Evolutionary conservation across 805 yeast genomes (phyloP).

Genomic region (Scheffersomyces coipomensis): DNA sequence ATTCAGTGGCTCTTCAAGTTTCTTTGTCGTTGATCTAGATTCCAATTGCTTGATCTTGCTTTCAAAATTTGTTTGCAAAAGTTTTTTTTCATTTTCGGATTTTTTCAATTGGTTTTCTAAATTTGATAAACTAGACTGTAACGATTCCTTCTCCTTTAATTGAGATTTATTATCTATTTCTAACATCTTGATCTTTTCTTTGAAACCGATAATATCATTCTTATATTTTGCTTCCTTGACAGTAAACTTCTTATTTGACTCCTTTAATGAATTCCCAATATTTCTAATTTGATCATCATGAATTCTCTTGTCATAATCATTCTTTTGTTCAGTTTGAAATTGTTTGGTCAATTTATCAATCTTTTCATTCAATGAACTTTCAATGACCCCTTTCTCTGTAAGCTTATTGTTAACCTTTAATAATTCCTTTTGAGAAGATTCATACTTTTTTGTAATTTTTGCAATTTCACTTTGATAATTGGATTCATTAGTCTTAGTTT

Average conservation of each 20-base stretch:
- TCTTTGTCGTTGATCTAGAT: not conserved
- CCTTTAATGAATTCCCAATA: constrained; percentile 11
- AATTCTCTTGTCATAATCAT: constrained; percentile 17
- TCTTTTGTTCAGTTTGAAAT: constrained; percentile 13
- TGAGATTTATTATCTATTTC: constrained; percentile 26
- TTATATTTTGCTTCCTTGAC: constrained; percentile 2
- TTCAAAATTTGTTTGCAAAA: not conserved
- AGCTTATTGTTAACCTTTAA: constrained; percentile 8
- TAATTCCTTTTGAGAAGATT: not conserved
- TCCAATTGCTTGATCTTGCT: not conserved
- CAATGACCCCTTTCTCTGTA: constrained; percentile 11
- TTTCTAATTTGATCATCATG: constrained; percentile 19
- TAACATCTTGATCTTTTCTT: constrained; percentile 1
- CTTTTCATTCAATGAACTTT: constrained; percentile 14
- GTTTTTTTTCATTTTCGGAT: not conserved
- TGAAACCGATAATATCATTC: constrained; percentile 3
- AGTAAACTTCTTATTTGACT: constrained; percentile 1
- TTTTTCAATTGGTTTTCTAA: not conserved
- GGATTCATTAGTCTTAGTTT: not conserved
- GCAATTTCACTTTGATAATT: not conserved
- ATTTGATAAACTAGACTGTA: not conserved
- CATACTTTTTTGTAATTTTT: constrained; percentile 10
- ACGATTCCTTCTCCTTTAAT: constrained; percentile 17
- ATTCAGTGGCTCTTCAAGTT: not conserved
- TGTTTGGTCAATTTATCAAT: constrained; percentile 13